A percentile compares a stretch with the other conserved stretches of the same genome.
Conservation (phyloP, 164 flowering plant genomes). For the Houttuynia cordata region DNA sequence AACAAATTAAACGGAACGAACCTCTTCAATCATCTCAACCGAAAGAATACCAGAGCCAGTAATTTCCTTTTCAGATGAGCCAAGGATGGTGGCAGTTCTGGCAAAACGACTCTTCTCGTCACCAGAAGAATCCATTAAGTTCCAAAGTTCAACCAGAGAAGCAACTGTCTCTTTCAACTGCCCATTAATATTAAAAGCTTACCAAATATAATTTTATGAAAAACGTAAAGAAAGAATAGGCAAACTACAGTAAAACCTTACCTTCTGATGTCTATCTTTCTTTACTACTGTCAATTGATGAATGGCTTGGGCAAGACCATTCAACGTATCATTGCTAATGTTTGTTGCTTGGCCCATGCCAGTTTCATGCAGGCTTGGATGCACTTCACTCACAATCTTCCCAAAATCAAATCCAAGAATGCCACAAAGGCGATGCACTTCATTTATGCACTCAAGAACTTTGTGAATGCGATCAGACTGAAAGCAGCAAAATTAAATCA, state of each 20-base stretch:
- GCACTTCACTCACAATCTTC: slow-evolving; percentile 72
- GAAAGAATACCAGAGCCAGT: slow-evolving; percentile 59
- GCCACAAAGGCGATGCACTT: slow-evolving; percentile 74
- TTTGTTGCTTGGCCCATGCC: slow-evolving; percentile 49
- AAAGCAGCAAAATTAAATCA: slow-evolving; percentile 6
- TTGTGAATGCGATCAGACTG: slow-evolving; percentile 82
- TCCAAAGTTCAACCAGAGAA: slow-evolving; percentile 68
- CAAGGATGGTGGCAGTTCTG: slow-evolving; percentile 27
- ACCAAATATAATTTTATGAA: too few species aligned
- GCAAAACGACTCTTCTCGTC: slow-evolving; percentile 44
- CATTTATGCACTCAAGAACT: slow-evolving; percentile 69
- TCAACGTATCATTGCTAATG: slow-evolving; percentile 59
- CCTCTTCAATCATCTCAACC: slow-evolving; percentile 65
- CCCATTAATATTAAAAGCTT: not conserved
- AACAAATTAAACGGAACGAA: slow-evolving; percentile 4
- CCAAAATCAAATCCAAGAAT: slow-evolving; percentile 79
- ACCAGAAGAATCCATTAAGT: slow-evolving; percentile 73
- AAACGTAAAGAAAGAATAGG: too few species aligned
- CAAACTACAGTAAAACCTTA: slow-evolving; percentile 11
- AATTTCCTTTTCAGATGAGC: slow-evolving; percentile 44
- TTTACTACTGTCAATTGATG: slow-evolving; percentile 51
- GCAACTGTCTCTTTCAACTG: slow-evolving; percentile 59
- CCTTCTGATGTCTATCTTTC: slow-evolving; percentile 61
- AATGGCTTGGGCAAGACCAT: slow-evolving; percentile 61
- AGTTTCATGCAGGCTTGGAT: slow-evolving; percentile 64